Conservation (phyloP, 768 basidiomycete genomes). For the Termitomyces sp. region DNA sequence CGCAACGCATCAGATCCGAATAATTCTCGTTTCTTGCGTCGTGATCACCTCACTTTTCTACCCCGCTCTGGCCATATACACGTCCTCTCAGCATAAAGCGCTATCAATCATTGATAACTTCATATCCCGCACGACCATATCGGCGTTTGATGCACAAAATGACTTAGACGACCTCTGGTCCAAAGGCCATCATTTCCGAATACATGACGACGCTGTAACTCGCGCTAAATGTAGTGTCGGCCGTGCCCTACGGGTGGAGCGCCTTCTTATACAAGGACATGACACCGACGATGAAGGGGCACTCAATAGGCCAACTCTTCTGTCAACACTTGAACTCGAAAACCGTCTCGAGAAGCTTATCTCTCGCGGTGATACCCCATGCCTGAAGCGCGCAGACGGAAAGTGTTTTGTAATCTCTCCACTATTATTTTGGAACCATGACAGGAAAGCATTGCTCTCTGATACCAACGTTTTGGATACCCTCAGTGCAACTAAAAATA, state of each 20-base stretch:
- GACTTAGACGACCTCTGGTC: conserved; percentile 76
- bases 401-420: conserved; percentile 74
- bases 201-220: conserved; percentile 67
- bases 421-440: conserved; percentile 70
- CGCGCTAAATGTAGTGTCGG: conserved; percentile 69
- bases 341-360: conserved; percentile 44
- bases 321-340: conserved; percentile 66
- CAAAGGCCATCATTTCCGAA: conserved; percentile 56
- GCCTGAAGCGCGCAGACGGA: conserved; percentile 50
- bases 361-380: conserved; percentile 39
- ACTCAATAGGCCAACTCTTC: conserved; percentile 58
- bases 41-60: conserved; percentile 90
- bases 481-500: conserved; percentile 48
- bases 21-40: conserved; percentile 82
- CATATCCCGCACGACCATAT: conserved; percentile 47
- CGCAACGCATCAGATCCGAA: conserved; percentile 85
- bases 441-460: conserved; percentile 47
- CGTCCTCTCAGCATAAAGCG: conserved; percentile 66
- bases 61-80: conserved; percentile 85
- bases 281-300: conserved; percentile 46
- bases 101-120: conserved; percentile 66
- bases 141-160: conserved; percentile 51
- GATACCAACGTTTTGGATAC: conserved; percentile 60
- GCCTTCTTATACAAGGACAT: conserved; percentile 65
- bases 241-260: conserved; percentile 72